phyloP scores from a whole-genome alignment of 768 basidiomycete genomes.

The Epithele typhae region DNA sequence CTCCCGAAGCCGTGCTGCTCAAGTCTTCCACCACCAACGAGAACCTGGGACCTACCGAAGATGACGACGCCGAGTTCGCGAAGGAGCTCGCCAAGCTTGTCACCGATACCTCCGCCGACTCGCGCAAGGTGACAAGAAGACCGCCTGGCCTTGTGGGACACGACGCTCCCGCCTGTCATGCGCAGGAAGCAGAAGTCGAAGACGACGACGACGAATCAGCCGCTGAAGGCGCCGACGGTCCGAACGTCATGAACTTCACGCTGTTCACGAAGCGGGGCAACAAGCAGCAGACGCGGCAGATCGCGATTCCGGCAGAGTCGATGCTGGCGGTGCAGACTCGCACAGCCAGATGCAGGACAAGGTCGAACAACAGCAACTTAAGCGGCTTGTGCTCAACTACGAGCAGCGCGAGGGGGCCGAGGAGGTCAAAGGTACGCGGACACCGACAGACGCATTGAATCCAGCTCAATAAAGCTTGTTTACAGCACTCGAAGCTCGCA shows the following conservation, averaged over 20 bases:
- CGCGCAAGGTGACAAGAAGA: constrained; percentile 84
- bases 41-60: constrained; percentile 76
- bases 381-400: constrained; percentile 89
- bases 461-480: no score
- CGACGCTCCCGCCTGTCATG: constrained; percentile 59
- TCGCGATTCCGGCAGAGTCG: constrained; percentile 85
- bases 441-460: not conserved
- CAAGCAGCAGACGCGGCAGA: constrained; percentile 85
- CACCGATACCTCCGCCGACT: constrained; percentile 79
- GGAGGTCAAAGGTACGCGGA: constrained; percentile 68
- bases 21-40: constrained; percentile 56
- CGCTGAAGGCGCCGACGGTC: constrained; percentile 25
- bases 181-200: constrained; percentile 44
- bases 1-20: constrained; percentile 78
- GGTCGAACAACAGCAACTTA: constrained; percentile 95
- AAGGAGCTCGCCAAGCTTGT: constrained; percentile 96
- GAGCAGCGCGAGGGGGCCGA: constrained; percentile 87
- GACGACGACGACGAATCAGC: constrained; percentile 47
- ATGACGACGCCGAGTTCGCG: constrained; percentile 90
- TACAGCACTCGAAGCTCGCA: constrained; percentile 65
- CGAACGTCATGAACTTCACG: constrained; percentile 81
- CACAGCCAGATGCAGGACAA: constrained; percentile 91
- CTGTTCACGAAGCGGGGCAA: constrained; percentile 90
- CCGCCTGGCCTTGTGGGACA: constrained; percentile 62
- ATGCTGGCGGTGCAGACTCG: constrained; percentile 88